These are phyloP conservation scores for Globisporangium irregulare DNA, from an alignment of 352 stramenopile species.

Conservation along the genomic window DNA sequence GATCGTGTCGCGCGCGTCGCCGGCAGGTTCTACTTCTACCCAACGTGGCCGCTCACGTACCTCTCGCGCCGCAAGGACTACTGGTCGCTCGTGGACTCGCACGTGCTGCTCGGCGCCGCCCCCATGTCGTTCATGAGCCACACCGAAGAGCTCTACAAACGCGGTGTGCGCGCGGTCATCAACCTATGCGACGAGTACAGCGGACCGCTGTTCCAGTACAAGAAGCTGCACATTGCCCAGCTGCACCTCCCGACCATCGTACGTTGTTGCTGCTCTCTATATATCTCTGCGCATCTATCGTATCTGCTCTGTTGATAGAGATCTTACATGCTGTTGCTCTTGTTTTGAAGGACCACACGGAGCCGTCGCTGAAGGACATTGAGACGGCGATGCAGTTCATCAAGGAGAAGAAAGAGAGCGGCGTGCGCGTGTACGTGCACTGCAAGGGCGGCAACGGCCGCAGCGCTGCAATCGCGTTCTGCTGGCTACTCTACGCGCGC, in stretches of 20 bases:
- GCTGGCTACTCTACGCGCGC: constrained; percentile 83
- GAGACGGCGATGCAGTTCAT: constrained; percentile 88
- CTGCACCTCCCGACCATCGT: constrained; percentile 90
- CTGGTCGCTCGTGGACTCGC: constrained; percentile 90
- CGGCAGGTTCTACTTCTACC: constrained; percentile 88
- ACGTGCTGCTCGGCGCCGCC: constrained; percentile 89
- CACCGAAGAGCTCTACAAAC: constrained; percentile 73
- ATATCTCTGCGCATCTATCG: neutral
- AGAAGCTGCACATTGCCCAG: constrained; percentile 84
- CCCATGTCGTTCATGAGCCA: constrained; percentile 89
- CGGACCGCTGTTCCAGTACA: constrained; percentile 87
- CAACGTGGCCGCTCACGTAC: constrained; percentile 92
- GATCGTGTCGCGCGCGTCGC: constrained; percentile 69
- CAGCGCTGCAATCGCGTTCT: constrained; percentile 89
- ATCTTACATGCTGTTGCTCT: neutral
- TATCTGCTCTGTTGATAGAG: neutral
- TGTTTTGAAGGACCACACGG: constrained; percentile 64
- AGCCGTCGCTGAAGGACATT: constrained; percentile 69
- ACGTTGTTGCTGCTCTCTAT: constrained; percentile 22
- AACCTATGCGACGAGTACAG: constrained; percentile 97
- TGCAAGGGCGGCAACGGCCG: constrained; percentile 95
- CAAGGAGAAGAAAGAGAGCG: constrained; percentile 73
- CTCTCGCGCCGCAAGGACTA: constrained; percentile 85
- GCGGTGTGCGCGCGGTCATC: constrained; percentile 88
- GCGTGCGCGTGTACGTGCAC: constrained; percentile 94